A percentile compares a stretch with the other conserved stretches of the same genome.
phyloP scores from a whole-genome alignment of 2,329 filamentous ascomycete species.

The Phyllosticta citribraziliensis region DNA sequence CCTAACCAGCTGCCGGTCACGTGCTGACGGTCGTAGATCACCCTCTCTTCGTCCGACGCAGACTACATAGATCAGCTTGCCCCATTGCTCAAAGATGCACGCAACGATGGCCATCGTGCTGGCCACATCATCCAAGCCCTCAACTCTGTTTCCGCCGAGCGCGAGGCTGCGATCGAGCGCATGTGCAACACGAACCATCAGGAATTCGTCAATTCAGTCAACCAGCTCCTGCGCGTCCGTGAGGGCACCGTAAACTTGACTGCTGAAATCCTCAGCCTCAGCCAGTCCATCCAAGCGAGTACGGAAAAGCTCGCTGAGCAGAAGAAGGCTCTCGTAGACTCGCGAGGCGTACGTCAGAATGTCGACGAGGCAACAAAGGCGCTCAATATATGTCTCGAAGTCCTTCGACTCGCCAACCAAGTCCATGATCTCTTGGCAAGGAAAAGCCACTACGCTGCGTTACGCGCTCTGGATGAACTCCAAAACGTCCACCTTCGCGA shows the following conservation, averaged over 20 bases:
- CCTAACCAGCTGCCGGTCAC: constrained; percentile 8
- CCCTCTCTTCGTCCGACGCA: constrained; percentile 79
- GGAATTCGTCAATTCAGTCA: constrained; percentile 89
- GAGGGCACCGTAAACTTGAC: constrained; percentile 85
- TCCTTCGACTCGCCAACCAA: constrained; percentile 84
- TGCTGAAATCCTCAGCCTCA: constrained; percentile 81
- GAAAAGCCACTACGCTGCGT: constrained; percentile 90
- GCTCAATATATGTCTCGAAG: constrained; percentile 81
- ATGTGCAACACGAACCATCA: constrained; percentile 95
- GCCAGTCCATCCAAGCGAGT: constrained; percentile 88
- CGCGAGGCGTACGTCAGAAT: constrained; percentile 83
- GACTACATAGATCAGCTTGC: constrained; percentile 96
- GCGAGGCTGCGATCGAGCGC: constrained; percentile 83
- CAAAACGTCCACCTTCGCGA: constrained; percentile 95
- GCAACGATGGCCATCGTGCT: constrained; percentile 57
- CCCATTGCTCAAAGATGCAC: constrained; percentile 84
- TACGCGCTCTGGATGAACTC: constrained; percentile 88
- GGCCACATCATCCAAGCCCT: constrained; percentile 67
- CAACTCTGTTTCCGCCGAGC: constrained; percentile 71
- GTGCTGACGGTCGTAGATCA: constrained; percentile 53
- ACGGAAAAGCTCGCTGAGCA: constrained; percentile 90
- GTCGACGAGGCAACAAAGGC: constrained; percentile 88
- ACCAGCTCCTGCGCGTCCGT: constrained; percentile 82
- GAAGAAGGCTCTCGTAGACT: constrained; percentile 90
- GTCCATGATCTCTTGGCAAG: constrained; percentile 84